Evolutionary conservation across 2,329 filamentous ascomycete species (phyloP), one percentile per base, ranked within the genome.

Genomic region (Pseudophaeomoniella oleicola): DNA sequence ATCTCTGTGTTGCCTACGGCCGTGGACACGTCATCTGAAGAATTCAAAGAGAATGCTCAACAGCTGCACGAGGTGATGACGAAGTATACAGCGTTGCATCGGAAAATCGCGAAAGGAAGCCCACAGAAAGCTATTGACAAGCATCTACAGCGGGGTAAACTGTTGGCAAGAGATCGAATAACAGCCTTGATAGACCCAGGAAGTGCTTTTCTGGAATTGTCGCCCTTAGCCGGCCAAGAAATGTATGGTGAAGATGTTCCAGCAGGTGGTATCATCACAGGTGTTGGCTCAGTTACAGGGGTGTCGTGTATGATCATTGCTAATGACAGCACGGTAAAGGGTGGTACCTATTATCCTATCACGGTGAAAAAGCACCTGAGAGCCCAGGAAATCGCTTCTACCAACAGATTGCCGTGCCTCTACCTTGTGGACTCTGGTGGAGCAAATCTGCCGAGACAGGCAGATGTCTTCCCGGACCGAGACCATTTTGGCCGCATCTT

Each of bases 401-500:
- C 96, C 56, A 96, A 96, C 58, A 78, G 60, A 40, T 57, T 81
- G 6, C 76, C 76, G 1, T 96, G 88, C 58, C 83, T 98, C 55
- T 98, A 96, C 60, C 71, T 98, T 16, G 90, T 96, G 39, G 88
- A 98, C 56, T 94, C 86, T 4, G 88, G 90, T 33, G 88, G 88
- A 44, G 90, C 87, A 39, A 94, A 96, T 57, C 72, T 98, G 13
- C 90, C 87, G 11, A 82, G 94, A 52, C 88, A 98, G 61, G 81
- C 87, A 27, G 84, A 94, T 53, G 88, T 96, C 39, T 96, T 98
- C 57, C 90, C 88, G 1, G 88, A 96, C 57, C 72, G 78, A 45
- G 85, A 94, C 37, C 88, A 96, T 58, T 96, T 98, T 54, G 86
- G 88, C 22, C 83, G 88, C 46, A 94, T 96, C 55, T 98, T 98